Evolutionary conservation across 345 rosid species (phyloP).

Genomic region (Raphanus sativus): DNA sequence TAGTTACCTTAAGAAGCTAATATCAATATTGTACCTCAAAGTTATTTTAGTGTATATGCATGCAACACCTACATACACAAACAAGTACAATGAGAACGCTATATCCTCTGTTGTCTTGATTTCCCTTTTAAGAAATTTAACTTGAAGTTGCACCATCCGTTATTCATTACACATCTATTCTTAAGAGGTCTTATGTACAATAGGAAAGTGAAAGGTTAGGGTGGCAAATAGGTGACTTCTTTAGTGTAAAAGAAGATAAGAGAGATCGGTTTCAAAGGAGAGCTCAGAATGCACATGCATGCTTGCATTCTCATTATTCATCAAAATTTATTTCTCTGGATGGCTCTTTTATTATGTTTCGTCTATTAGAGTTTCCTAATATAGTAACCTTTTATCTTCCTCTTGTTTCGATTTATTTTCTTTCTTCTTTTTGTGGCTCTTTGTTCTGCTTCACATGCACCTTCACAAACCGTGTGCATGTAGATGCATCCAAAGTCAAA

Average conservation of each 20-base stretch:
- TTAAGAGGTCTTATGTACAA: background rate
- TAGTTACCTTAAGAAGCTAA: background rate
- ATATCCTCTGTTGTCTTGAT: constrained; percentile 31
- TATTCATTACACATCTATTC: constrained; percentile 20
- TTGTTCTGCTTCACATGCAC: constrained; percentile 19
- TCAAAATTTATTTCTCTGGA: constrained; percentile 25
- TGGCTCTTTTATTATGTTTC: constrained; percentile 25
- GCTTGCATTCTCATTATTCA: constrained; percentile 16
- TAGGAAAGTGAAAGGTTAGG: constrained; percentile 35
- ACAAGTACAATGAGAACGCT: constrained; percentile 20
- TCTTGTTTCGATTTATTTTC: constrained; percentile 35
- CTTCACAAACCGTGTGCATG: constrained; percentile 37
- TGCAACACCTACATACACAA: constrained; percentile 30
- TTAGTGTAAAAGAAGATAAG: constrained; percentile 36
- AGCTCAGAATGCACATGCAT: constrained; percentile 37
- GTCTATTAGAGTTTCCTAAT: constrained; percentile 29
- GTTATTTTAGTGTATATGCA: constrained; percentile 9
- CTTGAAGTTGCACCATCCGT: constrained; percentile 30
- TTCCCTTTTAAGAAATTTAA: constrained; percentile 33
- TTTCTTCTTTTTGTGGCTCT: constrained; percentile 23
- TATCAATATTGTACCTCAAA: background rate
- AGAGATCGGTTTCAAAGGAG: constrained; percentile 8
- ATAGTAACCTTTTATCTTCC: constrained; percentile 24
- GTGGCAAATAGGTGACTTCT: constrained; percentile 38
- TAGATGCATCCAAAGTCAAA: constrained; percentile 36